Evolutionary conservation across 768 basidiomycete genomes (phyloP), one percentile per base, ranked within the genome.

Genomic region (Epithele typhae): DNA sequence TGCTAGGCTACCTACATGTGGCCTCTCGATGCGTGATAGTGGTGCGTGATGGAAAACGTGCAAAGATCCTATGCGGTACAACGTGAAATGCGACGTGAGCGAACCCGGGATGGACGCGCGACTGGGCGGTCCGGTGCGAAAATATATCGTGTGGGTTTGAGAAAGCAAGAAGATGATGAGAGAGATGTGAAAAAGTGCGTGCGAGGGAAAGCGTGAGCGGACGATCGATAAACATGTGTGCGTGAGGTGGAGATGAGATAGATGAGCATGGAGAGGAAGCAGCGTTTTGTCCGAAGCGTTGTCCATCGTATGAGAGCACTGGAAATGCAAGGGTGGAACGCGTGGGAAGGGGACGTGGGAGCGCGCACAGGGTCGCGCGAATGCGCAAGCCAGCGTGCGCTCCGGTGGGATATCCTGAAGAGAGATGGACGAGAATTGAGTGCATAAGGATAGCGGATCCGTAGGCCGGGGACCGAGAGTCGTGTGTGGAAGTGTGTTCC

Each of bases 371-470:
- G 11, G 11, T n/a, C 27, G 11, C 41, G 41, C 40, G 47, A n/a
- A 34, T n/a, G n/a, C 40, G 46, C 27, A 30, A 25, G 46, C 40
- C 27, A 36, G 40, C 22, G 37, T 4, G 37, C 15, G 23, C 41
- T 40, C 34, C 27, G 32, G 30, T 34, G 30, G 23, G 14, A 37
- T 18, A 35, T 30, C 25, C 40, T 34, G 40, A 41, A 34, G 32
- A 40, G 32, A 14, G 14, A 7, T 14, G 27, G 27, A 30, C 8
- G 27, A 30, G 27, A 30, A 36, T n/a, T 46, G 50, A 52, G 45
- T 47, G 50, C 50, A 52, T 52, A 52, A 52, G 45, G 45, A 52
- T 52, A 52, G 42, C 41, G 50, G 35, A 9, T 43, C 25, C 40
- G 41, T 32, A 30, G 39, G n/a, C 40, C 30, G 44, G 35, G 43